A percentile compares a stretch with the other conserved stretches of the same genome.
phyloP scores from a whole-genome alignment of 345 rosid species.

The Citropsis articulata region DNA sequence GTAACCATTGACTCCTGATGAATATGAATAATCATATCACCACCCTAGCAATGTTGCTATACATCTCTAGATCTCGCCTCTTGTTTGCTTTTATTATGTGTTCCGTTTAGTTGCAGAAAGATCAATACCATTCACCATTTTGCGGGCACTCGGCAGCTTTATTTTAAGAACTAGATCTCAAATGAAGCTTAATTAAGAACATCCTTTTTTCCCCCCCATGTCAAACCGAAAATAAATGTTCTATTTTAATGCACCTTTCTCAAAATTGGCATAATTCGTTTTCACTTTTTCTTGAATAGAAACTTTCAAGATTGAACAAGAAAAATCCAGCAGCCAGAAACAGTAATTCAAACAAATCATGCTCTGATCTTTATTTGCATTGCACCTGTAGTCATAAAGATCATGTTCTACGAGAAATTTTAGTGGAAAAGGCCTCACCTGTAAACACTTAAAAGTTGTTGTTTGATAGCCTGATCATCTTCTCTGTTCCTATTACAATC shows the following conservation, averaged over 20 bases:
- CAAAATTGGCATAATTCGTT: too few relatives aligned
- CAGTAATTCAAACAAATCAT: not conserved
- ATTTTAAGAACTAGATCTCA: not conserved
- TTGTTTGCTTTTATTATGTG: not conserved
- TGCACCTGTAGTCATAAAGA: not conserved
- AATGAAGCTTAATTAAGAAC: not conserved
- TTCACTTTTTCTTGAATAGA: not conserved
- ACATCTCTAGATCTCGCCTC: not conserved
- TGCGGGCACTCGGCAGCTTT: not conserved
- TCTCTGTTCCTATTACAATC: not conserved
- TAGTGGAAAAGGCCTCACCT: not conserved
- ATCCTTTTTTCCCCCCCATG: not conserved
- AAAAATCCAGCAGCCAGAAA: constrained; percentile 10
- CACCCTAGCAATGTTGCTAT: not conserved
- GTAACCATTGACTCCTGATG: not conserved
- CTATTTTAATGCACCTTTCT: not conserved
- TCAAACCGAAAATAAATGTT: not conserved
- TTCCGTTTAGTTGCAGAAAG: not conserved
- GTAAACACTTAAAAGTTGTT: not conserved
- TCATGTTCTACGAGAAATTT: not conserved
- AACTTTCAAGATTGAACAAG: not conserved
- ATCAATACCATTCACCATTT: not conserved
- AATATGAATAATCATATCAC: not conserved
- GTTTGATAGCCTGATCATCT: not conserved
- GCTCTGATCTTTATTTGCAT: not conserved